These are phyloP conservation scores for Fusarium mexicanum DNA, from an alignment of 2,329 filamentous ascomycete species.

Conservation along the genomic window DNA sequence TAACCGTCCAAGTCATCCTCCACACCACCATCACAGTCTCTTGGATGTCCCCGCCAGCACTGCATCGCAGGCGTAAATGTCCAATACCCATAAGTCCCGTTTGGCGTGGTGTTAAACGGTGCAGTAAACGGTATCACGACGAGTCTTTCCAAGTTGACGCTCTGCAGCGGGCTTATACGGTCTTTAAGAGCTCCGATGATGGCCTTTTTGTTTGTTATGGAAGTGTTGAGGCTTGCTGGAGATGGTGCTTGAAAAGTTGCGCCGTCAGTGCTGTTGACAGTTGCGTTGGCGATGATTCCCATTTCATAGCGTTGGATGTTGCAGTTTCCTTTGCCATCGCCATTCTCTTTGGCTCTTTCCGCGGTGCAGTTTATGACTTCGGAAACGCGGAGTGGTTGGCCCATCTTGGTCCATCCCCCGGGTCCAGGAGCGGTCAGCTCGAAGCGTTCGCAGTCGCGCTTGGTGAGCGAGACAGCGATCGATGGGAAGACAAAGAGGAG, in stretches of 20 bases:
- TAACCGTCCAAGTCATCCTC: not conserved
- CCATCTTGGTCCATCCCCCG: not conserved
- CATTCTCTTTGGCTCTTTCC: not conserved
- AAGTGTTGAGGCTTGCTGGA: not conserved
- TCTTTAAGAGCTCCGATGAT: not conserved
- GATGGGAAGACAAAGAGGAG: not conserved
- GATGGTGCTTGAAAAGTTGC: not conserved
- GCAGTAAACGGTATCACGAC: not conserved
- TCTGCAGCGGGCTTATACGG: accelerated
- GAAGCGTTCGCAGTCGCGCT: not conserved
- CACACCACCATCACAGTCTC: not conserved
- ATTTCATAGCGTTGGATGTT: not conserved
- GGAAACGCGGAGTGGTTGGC: not conserved
- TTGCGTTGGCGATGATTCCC: not conserved
- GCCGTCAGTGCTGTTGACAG: not conserved
- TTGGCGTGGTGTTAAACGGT: not conserved
- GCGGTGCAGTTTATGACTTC: not conserved
- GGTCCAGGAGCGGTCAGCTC: not conserved
- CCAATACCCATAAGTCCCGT: not conserved
- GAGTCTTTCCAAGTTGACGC: not conserved
- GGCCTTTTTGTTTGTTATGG: not conserved
- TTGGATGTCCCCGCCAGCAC: not conserved
- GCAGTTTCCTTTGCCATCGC: not conserved
- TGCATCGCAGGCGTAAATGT: not conserved
- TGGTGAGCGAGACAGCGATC: not conserved